A percentile compares a stretch with the other conserved stretches of the same genome.
phyloP scores from a whole-genome alignment of 495 filamentous ascomycete genomes.

The Pseudoneurospora amorphoporcata region DNA sequence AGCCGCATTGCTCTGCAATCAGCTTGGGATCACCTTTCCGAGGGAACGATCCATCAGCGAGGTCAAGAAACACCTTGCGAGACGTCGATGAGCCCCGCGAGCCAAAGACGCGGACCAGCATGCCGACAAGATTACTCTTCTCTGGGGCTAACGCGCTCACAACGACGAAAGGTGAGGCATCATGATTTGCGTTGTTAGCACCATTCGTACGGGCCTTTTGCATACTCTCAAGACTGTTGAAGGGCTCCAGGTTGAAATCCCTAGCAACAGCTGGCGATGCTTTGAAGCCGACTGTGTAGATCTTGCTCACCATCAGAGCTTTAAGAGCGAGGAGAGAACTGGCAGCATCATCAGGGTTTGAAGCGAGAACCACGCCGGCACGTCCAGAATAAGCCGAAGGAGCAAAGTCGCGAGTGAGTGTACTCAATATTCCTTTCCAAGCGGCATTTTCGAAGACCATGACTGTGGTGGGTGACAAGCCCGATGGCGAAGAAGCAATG shows the following conservation, averaged over 20 bases:
- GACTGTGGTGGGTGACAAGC: slow-evolving; percentile 29
- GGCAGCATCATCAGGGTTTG: slow-evolving; percentile 57
- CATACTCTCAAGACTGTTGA: slow-evolving; percentile 68
- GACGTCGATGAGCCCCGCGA: slow-evolving; percentile 38
- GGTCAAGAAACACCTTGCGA: slow-evolving; percentile 71
- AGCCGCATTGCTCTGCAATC: slow-evolving; percentile 59
- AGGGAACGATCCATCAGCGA: slow-evolving; percentile 52
- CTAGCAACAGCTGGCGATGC: slow-evolving; percentile 51
- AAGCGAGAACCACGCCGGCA: slow-evolving; percentile 62
- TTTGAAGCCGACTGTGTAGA: slow-evolving; percentile 78
- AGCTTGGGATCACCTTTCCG: slow-evolving; percentile 56
- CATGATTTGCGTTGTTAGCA: slow-evolving; percentile 18
- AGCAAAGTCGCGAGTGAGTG: slow-evolving; percentile 68
- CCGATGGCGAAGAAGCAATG: slow-evolving; percentile 10
- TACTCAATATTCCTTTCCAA: slow-evolving; percentile 76
- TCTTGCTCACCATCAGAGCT: slow-evolving; percentile 62
- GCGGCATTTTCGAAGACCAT: slow-evolving; percentile 69
- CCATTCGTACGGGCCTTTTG: slow-evolving; percentile 47
- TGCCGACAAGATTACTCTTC: slow-evolving; percentile 69
- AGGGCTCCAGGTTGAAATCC: slow-evolving; percentile 53
- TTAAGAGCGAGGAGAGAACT: slow-evolving; percentile 66
- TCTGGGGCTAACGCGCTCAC: slow-evolving; percentile 68
- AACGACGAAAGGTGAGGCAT: slow-evolving; percentile 60
- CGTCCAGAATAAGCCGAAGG: slow-evolving; percentile 68
- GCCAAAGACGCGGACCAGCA: slow-evolving; percentile 59